Conservation (phyloP, 2,329 filamentous ascomycete genomes). For the Xylaria sp. region DNA sequence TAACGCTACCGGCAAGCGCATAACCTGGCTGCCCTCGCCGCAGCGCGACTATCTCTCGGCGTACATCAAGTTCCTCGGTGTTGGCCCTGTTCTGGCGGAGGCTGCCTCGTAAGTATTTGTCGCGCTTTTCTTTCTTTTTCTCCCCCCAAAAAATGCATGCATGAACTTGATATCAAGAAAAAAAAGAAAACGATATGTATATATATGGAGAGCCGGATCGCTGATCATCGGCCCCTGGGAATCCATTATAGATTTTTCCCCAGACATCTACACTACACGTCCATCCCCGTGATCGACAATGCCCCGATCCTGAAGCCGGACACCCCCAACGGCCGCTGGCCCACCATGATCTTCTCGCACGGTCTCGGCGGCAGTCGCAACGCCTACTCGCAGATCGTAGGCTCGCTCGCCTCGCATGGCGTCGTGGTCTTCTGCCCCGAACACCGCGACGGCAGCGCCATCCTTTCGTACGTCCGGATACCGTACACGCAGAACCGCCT, state of each 20-base stretch:
- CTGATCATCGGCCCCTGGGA: conserved; percentile 6
- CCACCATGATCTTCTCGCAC: conserved; percentile 80
- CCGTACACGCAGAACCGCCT: conserved; percentile 44
- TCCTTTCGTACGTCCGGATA: conserved; percentile 65
- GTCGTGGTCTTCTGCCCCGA: conserved; percentile 76
- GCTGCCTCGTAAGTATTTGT: conserved; percentile 52
- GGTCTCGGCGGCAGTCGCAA: conserved; percentile 77
- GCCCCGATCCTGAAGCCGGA: conserved; percentile 54
- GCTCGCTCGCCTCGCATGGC: conserved; percentile 74
- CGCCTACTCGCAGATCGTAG: conserved; percentile 76
- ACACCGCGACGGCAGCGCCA: conserved; percentile 75
- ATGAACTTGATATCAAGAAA: not conserved
- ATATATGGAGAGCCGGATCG: not conserved
- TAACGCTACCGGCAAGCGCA: conserved; percentile 49
- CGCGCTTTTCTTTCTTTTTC: conserved; percentile 10
- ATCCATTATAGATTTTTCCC: conserved; percentile 52
- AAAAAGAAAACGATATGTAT: not conserved
- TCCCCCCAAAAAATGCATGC: not conserved
- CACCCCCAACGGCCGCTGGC: conserved; percentile 56
- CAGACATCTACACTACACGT: conserved; percentile 65
- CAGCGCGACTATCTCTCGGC: conserved; percentile 69
- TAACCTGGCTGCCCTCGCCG: conserved; percentile 73
- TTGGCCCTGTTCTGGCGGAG: conserved; percentile 52
- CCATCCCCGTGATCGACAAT: conserved; percentile 68
- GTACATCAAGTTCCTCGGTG: conserved; percentile 71